These are phyloP conservation scores for Bretschneidera sinensis DNA, from an alignment of 345 rosid genomes.

Conservation along the genomic window DNA sequence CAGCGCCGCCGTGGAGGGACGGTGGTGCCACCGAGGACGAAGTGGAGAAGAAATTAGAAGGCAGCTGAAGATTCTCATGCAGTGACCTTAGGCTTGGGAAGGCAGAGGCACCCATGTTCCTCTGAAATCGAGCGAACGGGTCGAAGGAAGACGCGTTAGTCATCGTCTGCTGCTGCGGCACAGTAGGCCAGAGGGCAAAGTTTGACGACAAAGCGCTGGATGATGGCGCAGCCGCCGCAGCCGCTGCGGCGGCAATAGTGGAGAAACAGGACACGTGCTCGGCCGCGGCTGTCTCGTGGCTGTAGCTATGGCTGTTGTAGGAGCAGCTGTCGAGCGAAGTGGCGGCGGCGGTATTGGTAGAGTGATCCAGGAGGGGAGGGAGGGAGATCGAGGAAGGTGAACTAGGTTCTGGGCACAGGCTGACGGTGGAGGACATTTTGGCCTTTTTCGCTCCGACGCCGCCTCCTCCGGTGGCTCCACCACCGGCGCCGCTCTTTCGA, in stretches of 20 bases:
- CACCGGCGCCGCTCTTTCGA: constrained; percentile 44
- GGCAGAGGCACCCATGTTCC: constrained; percentile 29
- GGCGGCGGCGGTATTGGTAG: constrained; percentile 25
- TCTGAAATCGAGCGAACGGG: constrained; percentile 20
- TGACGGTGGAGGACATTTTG: constrained; percentile 27
- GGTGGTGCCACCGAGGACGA: constrained; percentile 16
- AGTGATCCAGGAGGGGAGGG: constrained; percentile 67
- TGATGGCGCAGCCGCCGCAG: constrained; percentile 38
- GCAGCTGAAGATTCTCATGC: constrained; percentile 80
- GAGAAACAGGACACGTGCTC: constrained; percentile 99
- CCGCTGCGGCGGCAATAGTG: constrained; percentile 57
- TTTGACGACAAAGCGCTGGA: constrained; percentile 19
- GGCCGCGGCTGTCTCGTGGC: constrained; percentile 39
- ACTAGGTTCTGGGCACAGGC: constrained; percentile 38
- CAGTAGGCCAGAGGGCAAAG: constrained; percentile 25
- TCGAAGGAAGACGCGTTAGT: constrained; percentile 2
- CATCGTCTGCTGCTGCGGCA: constrained; percentile 20
- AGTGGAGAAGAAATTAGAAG: constrained; percentile 39
- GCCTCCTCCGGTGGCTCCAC: constrained; percentile 23
- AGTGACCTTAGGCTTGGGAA: constrained; percentile 70
- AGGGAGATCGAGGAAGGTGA: constrained; percentile 76
- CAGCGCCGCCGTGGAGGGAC: constrained; percentile 20
- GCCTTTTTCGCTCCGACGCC: constrained; percentile 39
- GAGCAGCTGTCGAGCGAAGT: constrained; percentile 44
- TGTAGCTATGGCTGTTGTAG: constrained; percentile 61